phyloP scores from a whole-genome alignment of 2,329 filamentous ascomycete species.

The Diaporthe destruens region DNA sequence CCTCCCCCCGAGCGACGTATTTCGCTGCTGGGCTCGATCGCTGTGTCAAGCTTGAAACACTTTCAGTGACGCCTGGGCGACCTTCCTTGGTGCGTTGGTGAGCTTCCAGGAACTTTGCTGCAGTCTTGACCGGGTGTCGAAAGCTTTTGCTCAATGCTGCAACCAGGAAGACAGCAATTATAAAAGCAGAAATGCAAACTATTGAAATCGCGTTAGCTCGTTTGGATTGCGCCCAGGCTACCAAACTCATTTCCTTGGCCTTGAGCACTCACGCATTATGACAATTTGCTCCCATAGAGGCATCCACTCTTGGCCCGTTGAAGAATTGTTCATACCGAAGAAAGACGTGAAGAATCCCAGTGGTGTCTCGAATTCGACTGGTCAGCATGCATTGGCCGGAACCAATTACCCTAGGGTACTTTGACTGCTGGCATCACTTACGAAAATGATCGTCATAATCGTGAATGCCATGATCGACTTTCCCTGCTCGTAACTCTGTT shows the following conservation, averaged over 20 bases:
- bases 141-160: neutral
- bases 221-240: neutral
- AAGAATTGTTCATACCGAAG: conserved; percentile 5
- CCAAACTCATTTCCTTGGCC: neutral
- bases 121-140: neutral
- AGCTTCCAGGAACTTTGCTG: neutral
- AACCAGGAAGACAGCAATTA: neutral
- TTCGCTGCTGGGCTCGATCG: neutral
- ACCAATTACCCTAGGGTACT: too few species aligned
- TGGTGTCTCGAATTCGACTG: neutral
- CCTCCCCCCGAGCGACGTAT: neutral
- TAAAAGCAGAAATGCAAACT: neutral
- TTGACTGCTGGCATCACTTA: neutral
- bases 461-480: neutral
- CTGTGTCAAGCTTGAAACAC: neutral
- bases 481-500: neutral
- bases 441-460: neutral
- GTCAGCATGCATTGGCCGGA: neutral
- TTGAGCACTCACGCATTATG: neutral
- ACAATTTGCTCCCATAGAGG: neutral
- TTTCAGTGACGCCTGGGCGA: neutral
- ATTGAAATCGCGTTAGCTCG: neutral
- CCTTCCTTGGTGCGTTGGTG: too few species aligned
- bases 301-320: neutral
- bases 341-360: neutral